Evolutionary conservation across 306 rosid genomes (phyloP), one percentile per base, ranked within the genome.

Genomic region (Mimosa bimucronata): DNA sequence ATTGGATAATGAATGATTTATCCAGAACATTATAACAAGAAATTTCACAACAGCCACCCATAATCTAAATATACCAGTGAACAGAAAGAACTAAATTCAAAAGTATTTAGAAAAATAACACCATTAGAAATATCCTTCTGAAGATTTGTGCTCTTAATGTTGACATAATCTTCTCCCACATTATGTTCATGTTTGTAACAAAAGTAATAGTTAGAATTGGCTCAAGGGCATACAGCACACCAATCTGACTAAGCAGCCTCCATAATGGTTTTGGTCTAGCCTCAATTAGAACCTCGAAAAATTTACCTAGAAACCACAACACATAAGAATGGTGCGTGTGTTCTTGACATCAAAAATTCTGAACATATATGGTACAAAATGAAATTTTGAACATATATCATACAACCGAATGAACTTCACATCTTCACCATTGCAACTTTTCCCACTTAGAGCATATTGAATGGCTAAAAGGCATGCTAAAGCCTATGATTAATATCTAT

Each of bases 121-220:
- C 66, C n/a, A n/a, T n/a, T n/a, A n/a, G n/a, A n/a, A 92, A 84
- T 77, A 92, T 85, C 87, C 94, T 88, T 77, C 92, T 92, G 73
- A 92, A 95, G 77, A 92, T 84, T 83, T 95, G 98, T 58, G 98
- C 97, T 88, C 98, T 87, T 72, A 95, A 87, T 7, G 90, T 82
- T 38, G 98, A 87, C 98, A 95, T 92, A 74, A 95, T 94, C 85
- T 91, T 95, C 81, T 92, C 98, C 98, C 98, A 95, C 25, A 91
- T 74, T 23, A 90, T 80, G 83, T 88, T 95, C 97, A 95, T 85
- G n/a, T n/a, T n/a, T n/a, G n/a, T n/a, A n/a, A n/a, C n/a, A n/a
- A n/a, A n/a, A n/a, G n/a, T n/a, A n/a, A 82, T 82, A 2, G 97
- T 92, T 30, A 91, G 83, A 85, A 95, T 40, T 71, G 98, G 98